Conservation (phyloP, 2,329 filamentous ascomycete species). For the Helotiales sp. region DNA sequence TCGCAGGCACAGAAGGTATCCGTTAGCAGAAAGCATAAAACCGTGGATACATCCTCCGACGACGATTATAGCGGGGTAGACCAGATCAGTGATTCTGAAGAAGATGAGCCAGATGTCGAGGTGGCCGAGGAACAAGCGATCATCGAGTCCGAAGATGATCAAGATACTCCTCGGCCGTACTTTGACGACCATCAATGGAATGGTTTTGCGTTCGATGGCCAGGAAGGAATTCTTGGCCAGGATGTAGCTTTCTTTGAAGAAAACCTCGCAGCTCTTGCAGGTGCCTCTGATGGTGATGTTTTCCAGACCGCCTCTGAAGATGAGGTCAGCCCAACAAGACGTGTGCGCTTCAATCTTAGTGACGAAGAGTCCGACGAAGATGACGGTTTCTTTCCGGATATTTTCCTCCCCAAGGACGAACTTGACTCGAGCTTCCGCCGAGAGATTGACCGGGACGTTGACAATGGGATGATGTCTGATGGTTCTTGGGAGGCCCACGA, state of each 20-base stretch:
- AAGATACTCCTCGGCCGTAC: constrained; percentile 34
- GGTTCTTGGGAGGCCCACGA: constrained; percentile 23
- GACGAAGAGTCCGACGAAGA: constrained; percentile 63
- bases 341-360: constrained; percentile 37
- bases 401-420: constrained; percentile 74
- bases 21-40: constrained; percentile 9
- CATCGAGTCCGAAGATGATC: constrained; percentile 49
- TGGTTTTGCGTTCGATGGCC: constrained; percentile 48
- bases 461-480: constrained; percentile 13
- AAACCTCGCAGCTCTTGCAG: background rate
- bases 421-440: constrained; percentile 72
- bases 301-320: constrained; percentile 12
- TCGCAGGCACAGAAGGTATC: constrained; percentile 33
- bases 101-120: constrained; percentile 77
- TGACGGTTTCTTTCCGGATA: constrained; percentile 71
- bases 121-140: constrained; percentile 78
- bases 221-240: constrained; percentile 18
- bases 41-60: constrained; percentile 57
- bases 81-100: constrained; percentile 76
- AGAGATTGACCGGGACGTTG: constrained; percentile 69
- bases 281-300: background rate
- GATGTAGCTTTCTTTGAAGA: constrained; percentile 37
- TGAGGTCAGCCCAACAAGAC: background rate
- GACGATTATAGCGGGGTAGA: constrained; percentile 75
- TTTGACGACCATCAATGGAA: constrained; percentile 53